These are phyloP conservation scores for Trichoderma sp. DNA, from an alignment of 2,329 filamentous ascomycete species.

Conservation along the genomic window DNA sequence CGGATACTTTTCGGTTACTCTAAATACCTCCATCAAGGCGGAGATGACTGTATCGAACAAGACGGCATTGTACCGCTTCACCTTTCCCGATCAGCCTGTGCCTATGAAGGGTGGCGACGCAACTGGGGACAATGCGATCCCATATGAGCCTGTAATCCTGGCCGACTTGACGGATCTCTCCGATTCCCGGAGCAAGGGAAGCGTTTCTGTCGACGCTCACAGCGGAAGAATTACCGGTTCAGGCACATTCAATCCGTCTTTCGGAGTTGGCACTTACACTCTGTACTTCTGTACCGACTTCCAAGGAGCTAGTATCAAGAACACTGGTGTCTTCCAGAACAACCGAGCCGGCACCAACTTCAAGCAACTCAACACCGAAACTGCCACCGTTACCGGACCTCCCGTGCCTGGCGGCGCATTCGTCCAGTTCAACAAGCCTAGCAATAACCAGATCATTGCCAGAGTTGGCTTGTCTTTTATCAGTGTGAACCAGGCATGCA, in stretches of 20 bases:
- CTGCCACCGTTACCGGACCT: conserved; percentile 24
- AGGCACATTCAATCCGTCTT: conserved; percentile 57
- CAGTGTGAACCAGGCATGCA: conserved; percentile 62
- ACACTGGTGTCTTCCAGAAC: conserved; percentile 58
- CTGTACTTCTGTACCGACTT: conserved; percentile 62
- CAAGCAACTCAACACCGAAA: conserved; percentile 37
- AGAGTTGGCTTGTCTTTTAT: conserved; percentile 75
- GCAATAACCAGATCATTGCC: conserved; percentile 50
- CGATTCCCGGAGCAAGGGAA: conserved; percentile 27
- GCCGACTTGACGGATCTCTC: conserved; percentile 57
- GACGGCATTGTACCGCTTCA: conserved; percentile 60
- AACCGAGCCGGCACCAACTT: conserved; percentile 46
- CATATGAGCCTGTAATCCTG: conserved; percentile 49
- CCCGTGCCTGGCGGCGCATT: conserved; percentile 53
- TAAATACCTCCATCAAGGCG: conserved; percentile 53
- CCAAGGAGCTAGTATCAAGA: conserved; percentile 47
- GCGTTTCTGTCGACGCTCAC: conserved; percentile 34
- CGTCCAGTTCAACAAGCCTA: conserved; percentile 53
- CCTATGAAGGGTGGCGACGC: conserved; percentile 19
- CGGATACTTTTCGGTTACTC: conserved; percentile 58
- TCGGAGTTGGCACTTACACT: conserved; percentile 56
- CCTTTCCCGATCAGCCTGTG: conserved; percentile 42
- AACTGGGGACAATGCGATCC: conserved; percentile 12
- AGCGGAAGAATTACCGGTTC: conserved; percentile 57
- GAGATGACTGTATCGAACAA: conserved; percentile 62